Conservation (phyloP, 371 early-diverging fungal genomes). For the Homolaphlyctis polyrhiza region DNA sequence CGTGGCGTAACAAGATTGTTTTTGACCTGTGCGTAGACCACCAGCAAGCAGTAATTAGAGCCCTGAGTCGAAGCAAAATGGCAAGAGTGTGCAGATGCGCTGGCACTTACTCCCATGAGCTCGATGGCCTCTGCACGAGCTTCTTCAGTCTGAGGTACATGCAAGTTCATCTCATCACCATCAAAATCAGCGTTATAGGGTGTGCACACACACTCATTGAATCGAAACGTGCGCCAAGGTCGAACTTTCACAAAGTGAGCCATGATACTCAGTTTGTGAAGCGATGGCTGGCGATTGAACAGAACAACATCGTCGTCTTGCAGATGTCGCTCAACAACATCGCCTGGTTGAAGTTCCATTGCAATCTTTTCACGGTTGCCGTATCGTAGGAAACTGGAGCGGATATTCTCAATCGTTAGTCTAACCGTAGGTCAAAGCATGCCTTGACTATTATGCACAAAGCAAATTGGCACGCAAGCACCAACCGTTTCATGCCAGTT, state of each 20-base stretch:
- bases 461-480: not conserved
- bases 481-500: slow-evolving; percentile 50
- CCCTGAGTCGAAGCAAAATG: not conserved
- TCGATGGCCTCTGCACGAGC: slow-evolving; percentile 96
- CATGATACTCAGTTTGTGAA: slow-evolving; percentile 99
- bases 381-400: slow-evolving; percentile 68
- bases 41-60: not conserved
- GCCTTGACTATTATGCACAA: not conserved
- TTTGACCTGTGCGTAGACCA: slow-evolving; percentile 48
- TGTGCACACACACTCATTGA: slow-evolving; percentile 99
- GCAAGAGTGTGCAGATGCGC: not conserved
- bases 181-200: slow-evolving; percentile 99
- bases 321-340: slow-evolving; percentile 97
- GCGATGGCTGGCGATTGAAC: slow-evolving; percentile 99
- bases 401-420: slow-evolving; percentile 1
- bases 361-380: slow-evolving; percentile 70
- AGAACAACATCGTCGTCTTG: slow-evolving; percentile 96
- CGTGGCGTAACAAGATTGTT: slow-evolving; percentile 97
- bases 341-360: slow-evolving; percentile 78
- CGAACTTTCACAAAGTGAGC: slow-evolving; percentile 93
- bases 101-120: slow-evolving; percentile 80
- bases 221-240: slow-evolving; percentile 97
- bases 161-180: slow-evolving; percentile 99
- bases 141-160: slow-evolving; percentile 99
- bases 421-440: not conserved